phyloP scores from a whole-genome alignment of 2,329 filamentous ascomycete genomes.

The Pseudogymnoascus sp. region DNA sequence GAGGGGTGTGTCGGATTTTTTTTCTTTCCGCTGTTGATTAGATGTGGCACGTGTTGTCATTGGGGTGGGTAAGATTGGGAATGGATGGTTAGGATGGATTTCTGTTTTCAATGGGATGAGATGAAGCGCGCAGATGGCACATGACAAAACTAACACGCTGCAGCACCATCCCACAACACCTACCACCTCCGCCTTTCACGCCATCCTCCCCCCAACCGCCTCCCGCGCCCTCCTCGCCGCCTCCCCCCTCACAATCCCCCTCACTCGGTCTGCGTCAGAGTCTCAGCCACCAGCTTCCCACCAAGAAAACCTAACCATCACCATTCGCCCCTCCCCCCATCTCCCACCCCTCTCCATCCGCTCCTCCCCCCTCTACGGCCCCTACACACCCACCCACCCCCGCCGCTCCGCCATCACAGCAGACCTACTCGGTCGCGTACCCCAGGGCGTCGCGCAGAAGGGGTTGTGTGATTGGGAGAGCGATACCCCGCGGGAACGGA shows the following conservation, averaged over 20 bases:
- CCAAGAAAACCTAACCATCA: neutral
- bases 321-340: neutral
- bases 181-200: neutral
- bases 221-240: conserved; percentile 16
- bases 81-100: neutral
- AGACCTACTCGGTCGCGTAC: conserved; percentile 16
- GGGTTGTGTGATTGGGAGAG: conserved; percentile 27
- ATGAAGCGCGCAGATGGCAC: neutral
- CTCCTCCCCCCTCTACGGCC: conserved; percentile 20
- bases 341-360: neutral
- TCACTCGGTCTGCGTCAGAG: neutral
- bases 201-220: conserved; percentile 16
- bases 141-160: neutral
- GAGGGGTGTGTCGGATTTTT: neutral
- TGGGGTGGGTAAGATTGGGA: neutral
- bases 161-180: conserved; percentile 4
- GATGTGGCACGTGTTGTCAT: neutral
- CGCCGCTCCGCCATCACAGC: conserved; percentile 18
- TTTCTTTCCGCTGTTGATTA: neutral
- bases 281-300: neutral
- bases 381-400: conserved; percentile 18
- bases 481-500: conserved; percentile 10
- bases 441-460: conserved; percentile 2
- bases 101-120: neutral
- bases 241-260: conserved; percentile 13